These are phyloP conservation scores for Exophiala sp. DNA, from an alignment of 2,329 filamentous ascomycete genomes.

Conservation along the genomic window DNA sequence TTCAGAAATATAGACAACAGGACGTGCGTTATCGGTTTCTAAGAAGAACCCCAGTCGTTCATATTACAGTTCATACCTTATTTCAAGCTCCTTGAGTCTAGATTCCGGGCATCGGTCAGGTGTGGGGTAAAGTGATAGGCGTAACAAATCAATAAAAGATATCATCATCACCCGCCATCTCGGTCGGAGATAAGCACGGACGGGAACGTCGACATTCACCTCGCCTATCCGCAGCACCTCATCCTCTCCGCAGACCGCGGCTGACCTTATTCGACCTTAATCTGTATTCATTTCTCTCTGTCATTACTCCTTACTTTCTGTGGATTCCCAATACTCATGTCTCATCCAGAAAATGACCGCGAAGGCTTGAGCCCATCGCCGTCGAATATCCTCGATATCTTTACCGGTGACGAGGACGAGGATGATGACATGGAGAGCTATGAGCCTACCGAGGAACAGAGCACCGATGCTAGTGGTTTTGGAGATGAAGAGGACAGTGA, in stretches of 20 bases:
- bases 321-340: conserved; percentile 17
- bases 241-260: background rate
- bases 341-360: conserved; percentile 14
- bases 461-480: conserved; percentile 14
- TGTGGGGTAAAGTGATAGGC: too few species aligned
- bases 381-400: conserved; percentile 22
- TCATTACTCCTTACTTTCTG: background rate
- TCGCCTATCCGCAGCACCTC: background rate
- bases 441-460: conserved; percentile 18
- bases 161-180: too few species aligned
- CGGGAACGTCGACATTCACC: too few species aligned
- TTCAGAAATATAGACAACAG: too few species aligned
- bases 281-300: background rate
- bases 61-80: too few species aligned
- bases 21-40: too few species aligned
- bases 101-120: too few species aligned
- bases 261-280: too few species aligned
- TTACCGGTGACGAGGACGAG: conserved; percentile 23
- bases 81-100: too few species aligned
- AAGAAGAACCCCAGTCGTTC: too few species aligned
- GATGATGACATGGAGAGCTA: conserved; percentile 25
- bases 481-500: conserved; percentile 19
- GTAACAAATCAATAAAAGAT: too few species aligned
- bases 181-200: too few species aligned
- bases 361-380: conserved; percentile 24